phyloP scores from a whole-genome alignment of 352 stramenopile species.

The Phytophthora palmivora region DNA sequence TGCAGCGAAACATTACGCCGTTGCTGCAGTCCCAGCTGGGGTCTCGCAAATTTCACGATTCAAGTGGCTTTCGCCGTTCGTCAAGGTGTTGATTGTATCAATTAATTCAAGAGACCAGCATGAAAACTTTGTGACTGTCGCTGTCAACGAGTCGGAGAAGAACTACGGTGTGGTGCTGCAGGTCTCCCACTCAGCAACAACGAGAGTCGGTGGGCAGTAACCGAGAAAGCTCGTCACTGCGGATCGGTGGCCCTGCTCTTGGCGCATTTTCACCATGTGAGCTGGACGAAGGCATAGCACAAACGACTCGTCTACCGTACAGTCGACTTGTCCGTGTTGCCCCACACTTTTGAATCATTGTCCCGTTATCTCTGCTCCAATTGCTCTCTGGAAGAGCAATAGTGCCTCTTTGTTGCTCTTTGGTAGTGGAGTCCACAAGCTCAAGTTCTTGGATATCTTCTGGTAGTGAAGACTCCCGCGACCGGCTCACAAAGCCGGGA shows the following conservation, averaged over 20 bases:
- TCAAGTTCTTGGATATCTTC: conserved; percentile 27
- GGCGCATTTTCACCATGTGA: conserved; percentile 25
- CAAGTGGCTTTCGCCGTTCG: conserved; percentile 24
- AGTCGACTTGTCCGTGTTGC: conserved; percentile 6
- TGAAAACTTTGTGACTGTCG: background rate
- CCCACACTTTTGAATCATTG: conserved; percentile 19
- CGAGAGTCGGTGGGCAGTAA: conserved; percentile 16
- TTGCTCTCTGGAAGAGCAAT: background rate
- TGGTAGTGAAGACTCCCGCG: conserved; percentile 20
- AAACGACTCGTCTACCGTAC: conserved; percentile 16
- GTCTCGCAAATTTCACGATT: conserved; percentile 4
- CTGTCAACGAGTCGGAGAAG: conserved; percentile 8
- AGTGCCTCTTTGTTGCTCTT: too few species aligned
- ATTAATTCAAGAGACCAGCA: conserved; percentile 1
- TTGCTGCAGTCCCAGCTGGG: conserved; percentile 28
- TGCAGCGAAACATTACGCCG: conserved; percentile 21
- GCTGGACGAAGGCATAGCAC: conserved; percentile 1
- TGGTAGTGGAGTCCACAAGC: conserved; percentile 15
- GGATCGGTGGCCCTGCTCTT: conserved; percentile 15
- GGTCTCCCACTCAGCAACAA: background rate
- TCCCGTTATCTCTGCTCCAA: conserved; percentile 4
- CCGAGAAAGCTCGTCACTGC: conserved; percentile 20
- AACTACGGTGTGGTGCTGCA: background rate
- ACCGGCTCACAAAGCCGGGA: conserved; percentile 20
- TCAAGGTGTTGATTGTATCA: conserved; percentile 6